Evolutionary conservation across 148 eudicot species (phyloP), one percentile per base, ranked within the genome.

Genomic region (Heliosperma pusillum): DNA sequence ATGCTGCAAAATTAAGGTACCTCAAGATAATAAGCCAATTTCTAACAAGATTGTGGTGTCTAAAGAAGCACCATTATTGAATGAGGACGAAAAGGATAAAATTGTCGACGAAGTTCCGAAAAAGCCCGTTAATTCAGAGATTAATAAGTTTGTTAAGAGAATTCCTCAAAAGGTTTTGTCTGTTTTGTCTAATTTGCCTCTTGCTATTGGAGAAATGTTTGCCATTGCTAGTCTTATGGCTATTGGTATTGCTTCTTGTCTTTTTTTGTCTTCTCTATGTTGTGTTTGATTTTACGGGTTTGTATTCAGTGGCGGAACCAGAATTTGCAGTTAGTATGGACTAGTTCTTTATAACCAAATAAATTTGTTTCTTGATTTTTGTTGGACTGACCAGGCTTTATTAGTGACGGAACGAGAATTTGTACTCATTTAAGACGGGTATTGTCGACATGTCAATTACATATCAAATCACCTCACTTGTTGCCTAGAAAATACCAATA

Each of bases 141-240:
- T 77, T 29, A 52, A 62, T 20, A 62, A 78, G 84, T 69, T 76
- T 55, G 42, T 86, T 67, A 92, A 85, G 88, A 82, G 81, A 76
- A 61, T 88, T 17, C 81, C 84, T n/a, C 88, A 75, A 66, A 92
- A 42, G 86, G 88, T 83, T 66, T 85, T 95, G 85, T 42, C 89
- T 6, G 68, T 83, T 77, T 81, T 92, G 78, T 84, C 98, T 27
- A 95, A 95, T 84, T 88, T 95, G 88, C 90, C 96, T 5, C 80
- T 95, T 82, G 98, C 98, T 64, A 88, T 95, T 76, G 91, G 84
- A 8, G 98, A 95, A 77, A 95, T 95, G 96, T 85, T 85, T 64
- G 72, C 85, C 67, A 82, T 88, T 86, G 97, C 96, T 87, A 89
- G 71, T 67, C 85, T 91, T 44, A 94, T 94, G 97, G 96, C 98